Evolutionary conservation across 2,329 filamentous ascomycete genomes (phyloP).

Genomic region (Paraphaeosphaeria minitans): DNA sequence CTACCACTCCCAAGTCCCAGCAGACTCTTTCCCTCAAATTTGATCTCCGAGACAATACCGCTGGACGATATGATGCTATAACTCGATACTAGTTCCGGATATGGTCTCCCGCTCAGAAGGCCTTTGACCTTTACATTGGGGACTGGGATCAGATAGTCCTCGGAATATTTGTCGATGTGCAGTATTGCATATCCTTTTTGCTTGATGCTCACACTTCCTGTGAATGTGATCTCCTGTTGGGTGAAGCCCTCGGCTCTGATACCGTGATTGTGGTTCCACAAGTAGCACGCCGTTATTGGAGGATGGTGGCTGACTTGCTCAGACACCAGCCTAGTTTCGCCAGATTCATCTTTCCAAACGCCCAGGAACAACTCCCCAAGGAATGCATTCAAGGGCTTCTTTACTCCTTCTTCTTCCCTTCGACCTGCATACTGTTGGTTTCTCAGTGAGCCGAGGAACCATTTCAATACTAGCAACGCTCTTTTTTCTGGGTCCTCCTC

Average conservation of each 20-base stretch:
- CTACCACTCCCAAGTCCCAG: constrained; percentile 41
- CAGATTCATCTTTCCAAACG: constrained; percentile 34
- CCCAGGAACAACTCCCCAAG: constrained; percentile 56
- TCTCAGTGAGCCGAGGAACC: constrained; percentile 54
- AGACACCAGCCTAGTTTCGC: constrained; percentile 49
- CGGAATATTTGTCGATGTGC: constrained; percentile 51
- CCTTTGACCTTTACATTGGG: constrained; percentile 55
- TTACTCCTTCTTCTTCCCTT: constrained; percentile 50
- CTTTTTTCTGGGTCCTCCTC: constrained; percentile 49
- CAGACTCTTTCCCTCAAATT: constrained; percentile 52
- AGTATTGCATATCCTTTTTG: constrained; percentile 54
- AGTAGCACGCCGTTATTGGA: constrained; percentile 54
- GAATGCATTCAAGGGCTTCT: constrained; percentile 59
- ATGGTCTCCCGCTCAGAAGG: constrained; percentile 50
- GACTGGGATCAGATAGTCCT: constrained; percentile 53
- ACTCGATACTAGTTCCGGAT: constrained; percentile 51
- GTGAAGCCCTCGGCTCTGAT: constrained; percentile 54
- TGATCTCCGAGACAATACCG: constrained; percentile 50
- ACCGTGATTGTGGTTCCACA: constrained; percentile 53
- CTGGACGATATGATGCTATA: constrained; percentile 51
- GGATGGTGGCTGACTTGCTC: constrained; percentile 56
- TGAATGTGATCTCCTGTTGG: constrained; percentile 54
- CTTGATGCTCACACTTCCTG: constrained; percentile 52
- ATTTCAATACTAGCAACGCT: constrained; percentile 55
- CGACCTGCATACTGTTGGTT: constrained; percentile 56